Base-by-base conservation (phyloP, 2,329 filamentous ascomycete species). In the Aspergillus sp. region DNA sequence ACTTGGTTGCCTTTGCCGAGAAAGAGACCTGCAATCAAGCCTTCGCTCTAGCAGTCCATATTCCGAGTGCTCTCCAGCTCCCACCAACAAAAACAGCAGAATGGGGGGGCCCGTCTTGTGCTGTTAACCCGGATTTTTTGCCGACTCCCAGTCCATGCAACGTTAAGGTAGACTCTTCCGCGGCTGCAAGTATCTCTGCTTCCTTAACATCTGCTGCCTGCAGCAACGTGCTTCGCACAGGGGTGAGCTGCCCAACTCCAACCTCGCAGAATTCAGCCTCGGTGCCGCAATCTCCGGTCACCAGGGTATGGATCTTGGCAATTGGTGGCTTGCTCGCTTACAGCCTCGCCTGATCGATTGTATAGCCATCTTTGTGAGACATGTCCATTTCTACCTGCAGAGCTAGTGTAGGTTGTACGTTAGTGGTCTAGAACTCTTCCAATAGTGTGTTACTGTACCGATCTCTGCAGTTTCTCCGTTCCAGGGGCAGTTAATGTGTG, bases 91-190 rank as follows among this genome's bases (percentile, higher is more conserved):
- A 35, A 35, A 32, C 47, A 13, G 13, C 35, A 6, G 35, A 38
- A n/a, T 35, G 38, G 47, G 36, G 24, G 10, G 47, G 20, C 13
- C 13, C 38, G 11, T 43, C 36, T 30, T 50, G 47, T 22, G 41
- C 38, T 7, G 17, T 54, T 30, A 45, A 32, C 22, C 47, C 53
- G 16, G 35, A 38, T 4, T 6, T 22, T 22, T 16, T 13, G 20
- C 45, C 49, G n/a, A 54, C 51, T 11, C 36, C 49, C 44, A 45
- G 45, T 32, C 51, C 54, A 9, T 57, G 47, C 47, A 46, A 52
- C n/a, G 50, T 26, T 11, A 51, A 44, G 9, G 30, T 50, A 9
- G 40, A 49, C 11, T 8, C 45, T 22, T 26, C 49, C 6, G 46
- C 46, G 26, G 52, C 49, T 5, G 47, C 45, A 5, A 50, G 38